Conservation (phyloP, 306 rosid genomes). For the Alnus glutinosa region DNA sequence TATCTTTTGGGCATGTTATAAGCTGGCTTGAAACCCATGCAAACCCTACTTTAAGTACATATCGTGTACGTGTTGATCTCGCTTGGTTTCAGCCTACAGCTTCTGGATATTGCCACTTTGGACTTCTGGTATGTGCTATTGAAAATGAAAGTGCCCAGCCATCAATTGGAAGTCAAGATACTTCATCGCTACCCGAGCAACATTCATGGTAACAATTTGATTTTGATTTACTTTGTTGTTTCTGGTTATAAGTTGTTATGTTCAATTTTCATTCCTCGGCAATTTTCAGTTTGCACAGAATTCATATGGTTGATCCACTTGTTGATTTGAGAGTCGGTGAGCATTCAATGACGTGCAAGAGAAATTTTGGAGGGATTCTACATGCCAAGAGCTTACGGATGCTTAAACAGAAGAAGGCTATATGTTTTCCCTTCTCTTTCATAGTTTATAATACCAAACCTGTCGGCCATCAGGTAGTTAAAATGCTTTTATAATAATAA, state of each 20-base stretch:
- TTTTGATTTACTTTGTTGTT: slow-evolving; percentile 20
- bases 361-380: slow-evolving; percentile 63
- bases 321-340: slow-evolving; percentile 45
- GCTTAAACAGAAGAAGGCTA: slow-evolving; percentile 66
- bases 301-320: slow-evolving; percentile 30
- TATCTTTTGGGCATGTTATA: slow-evolving; percentile 62
- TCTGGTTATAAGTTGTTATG: slow-evolving; percentile 10
- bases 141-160: slow-evolving; percentile 44
- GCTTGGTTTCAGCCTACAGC: slow-evolving; percentile 95
- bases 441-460: slow-evolving; percentile 72
- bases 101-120: slow-evolving; percentile 84
- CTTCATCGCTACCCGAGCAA: slow-evolving; percentile 41
- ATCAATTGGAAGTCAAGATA: slow-evolving; percentile 45
- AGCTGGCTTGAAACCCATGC: slow-evolving; percentile 81
- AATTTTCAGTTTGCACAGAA: slow-evolving; percentile 43
- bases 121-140: slow-evolving; percentile 57
- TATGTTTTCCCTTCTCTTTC: slow-evolving; percentile 62
- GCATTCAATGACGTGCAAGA: slow-evolving; percentile 53
- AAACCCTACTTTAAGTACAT: slow-evolving; percentile 53
- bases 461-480: slow-evolving; percentile 85
- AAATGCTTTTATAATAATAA: slow-evolving; percentile 15
- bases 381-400: slow-evolving; percentile 56
- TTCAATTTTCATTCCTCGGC: slow-evolving; percentile 28
- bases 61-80: slow-evolving; percentile 70
- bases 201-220: slow-evolving; percentile 55